A percentile compares a stretch with the other conserved stretches of the same genome.
These are phyloP conservation scores for Trifolium repens DNA, from an alignment of 306 rosid genomes.

Conservation along the genomic window DNA sequence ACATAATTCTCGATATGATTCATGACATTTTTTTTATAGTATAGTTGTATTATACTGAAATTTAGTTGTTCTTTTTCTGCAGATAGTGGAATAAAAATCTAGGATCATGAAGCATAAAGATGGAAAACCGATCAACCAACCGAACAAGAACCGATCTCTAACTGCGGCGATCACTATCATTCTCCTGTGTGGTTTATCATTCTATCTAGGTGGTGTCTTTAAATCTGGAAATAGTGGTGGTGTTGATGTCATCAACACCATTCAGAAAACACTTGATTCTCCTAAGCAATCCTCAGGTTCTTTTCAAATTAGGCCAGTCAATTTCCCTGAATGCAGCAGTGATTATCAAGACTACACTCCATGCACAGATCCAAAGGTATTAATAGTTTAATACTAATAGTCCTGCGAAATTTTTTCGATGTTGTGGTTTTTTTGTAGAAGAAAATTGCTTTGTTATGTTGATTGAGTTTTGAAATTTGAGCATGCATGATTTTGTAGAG, in stretches of 20 bases:
- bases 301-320: conserved; percentile 56
- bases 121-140: conserved; percentile 66
- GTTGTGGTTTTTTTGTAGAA: neutral
- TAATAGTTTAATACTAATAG: neutral
- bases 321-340: conserved; percentile 67
- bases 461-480: conserved; percentile 25
- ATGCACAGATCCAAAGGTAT: conserved; percentile 98
- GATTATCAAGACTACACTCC: conserved; percentile 95
- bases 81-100: conserved; percentile 50
- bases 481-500: conserved; percentile 60
- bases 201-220: conserved; percentile 88
- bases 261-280: conserved; percentile 49
- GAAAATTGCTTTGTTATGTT: conserved; percentile 28
- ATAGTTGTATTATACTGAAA: conserved; percentile 26
- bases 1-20: conserved; percentile 9
- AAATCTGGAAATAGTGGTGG: conserved; percentile 53
- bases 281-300: conserved; percentile 55
- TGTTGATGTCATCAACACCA: conserved; percentile 35
- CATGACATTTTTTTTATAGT: neutral
- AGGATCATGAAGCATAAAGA: conserved; percentile 87
- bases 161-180: conserved; percentile 56
- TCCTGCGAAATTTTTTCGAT: conserved; percentile 8
- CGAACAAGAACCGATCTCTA: conserved; percentile 61
- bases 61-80: conserved; percentile 38
- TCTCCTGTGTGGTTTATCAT: conserved; percentile 75